Evolutionary conservation across 768 basidiomycete genomes (phyloP), one percentile per base, ranked within the genome.

Genomic region (Clathrus columnatus): DNA sequence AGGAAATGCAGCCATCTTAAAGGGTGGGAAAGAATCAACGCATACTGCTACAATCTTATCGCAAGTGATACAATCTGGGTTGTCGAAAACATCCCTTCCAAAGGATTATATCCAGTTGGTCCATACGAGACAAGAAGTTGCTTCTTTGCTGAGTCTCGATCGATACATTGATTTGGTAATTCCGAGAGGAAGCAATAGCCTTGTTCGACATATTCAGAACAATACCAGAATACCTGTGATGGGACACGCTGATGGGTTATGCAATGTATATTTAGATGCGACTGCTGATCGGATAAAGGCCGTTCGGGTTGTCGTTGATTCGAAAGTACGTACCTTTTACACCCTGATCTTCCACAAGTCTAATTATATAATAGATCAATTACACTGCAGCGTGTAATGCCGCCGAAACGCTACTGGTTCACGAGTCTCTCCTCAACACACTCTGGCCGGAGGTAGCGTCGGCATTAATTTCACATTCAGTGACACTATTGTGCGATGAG

Each of bases 221-320:
- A 81, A 75, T 60, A 96, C 95, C 0, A 77, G 87, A 57, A 98
- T 99, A 58, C 87, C 96, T 1, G 96, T 99, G 44, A 97, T 99
- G 93, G 96, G 96, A 1, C 96, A 99, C 65, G 94, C 96, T 6
- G 96, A 99, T 68, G 96, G 96, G 1, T 72, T 98, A 7, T 99
- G 96, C 68, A 80, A 83, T 18, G 82, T 96, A 5, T 98, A 85
- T 67, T 70, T 99, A 5, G 95, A 99, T 68, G 84, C 87, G 61
- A 73, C 76, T 26, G 94, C 94, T 0, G 80, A 87, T 61, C 62
- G 73, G 36, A 78, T 82, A 56, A 98, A 93, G 67, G 91, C 94
- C 0, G 72, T 85, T 41, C 76, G 91, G 20, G 75, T 99, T 5
- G 82, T 84, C 0, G 71, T 95, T 3, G 96, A 99, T 66, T 86